Evolutionary conservation across 768 basidiomycete genomes (phyloP).

Genomic region (Holtermanniella nyarrowii): DNA sequence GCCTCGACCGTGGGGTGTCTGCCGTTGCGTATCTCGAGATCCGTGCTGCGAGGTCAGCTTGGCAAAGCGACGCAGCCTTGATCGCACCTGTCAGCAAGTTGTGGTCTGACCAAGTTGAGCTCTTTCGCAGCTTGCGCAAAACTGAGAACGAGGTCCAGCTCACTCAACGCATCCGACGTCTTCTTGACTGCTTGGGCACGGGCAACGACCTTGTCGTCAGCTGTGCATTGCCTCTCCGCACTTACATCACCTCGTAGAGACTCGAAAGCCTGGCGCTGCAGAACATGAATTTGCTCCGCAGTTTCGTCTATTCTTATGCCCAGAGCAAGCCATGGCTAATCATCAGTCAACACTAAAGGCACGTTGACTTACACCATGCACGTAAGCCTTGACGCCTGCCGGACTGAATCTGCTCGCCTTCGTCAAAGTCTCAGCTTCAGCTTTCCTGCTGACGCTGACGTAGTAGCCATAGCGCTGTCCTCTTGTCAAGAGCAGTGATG

Average conservation of each 20-base stretch:
- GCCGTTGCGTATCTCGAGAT: slow-evolving; percentile 63
- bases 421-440: slow-evolving; percentile 16
- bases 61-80: neutral
- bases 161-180: slow-evolving; percentile 71
- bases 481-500: slow-evolving; percentile 6
- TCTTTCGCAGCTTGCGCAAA: slow-evolving; percentile 74
- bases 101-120: slow-evolving; percentile 63
- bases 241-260: slow-evolving; percentile 57
- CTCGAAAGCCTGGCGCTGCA: slow-evolving; percentile 52
- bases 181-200: slow-evolving; percentile 52
- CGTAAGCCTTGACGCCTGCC: slow-evolving; percentile 16
- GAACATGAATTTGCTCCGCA: slow-evolving; percentile 15
- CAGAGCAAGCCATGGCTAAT: slow-evolving; percentile 31
- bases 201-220: slow-evolving; percentile 50
- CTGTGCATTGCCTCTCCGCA: neutral
- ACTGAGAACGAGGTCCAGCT: slow-evolving; percentile 70
- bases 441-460: slow-evolving; percentile 10
- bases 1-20: slow-evolving; percentile 90
- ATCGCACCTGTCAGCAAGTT: slow-evolving; percentile 59
- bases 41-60: slow-evolving; percentile 41
- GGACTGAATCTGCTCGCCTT: slow-evolving; percentile 18
- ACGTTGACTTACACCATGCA: slow-evolving; percentile 17
- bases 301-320: slow-evolving; percentile 20
- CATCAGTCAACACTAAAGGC: neutral
- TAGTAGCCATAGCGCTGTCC: slow-evolving; percentile 15